Percentiles rank a stretch among this genome's conserved stretches.
These are phyloP conservation scores for Camelina laxa DNA, from an alignment of 345 rosid species.

Conservation along the genomic window DNA sequence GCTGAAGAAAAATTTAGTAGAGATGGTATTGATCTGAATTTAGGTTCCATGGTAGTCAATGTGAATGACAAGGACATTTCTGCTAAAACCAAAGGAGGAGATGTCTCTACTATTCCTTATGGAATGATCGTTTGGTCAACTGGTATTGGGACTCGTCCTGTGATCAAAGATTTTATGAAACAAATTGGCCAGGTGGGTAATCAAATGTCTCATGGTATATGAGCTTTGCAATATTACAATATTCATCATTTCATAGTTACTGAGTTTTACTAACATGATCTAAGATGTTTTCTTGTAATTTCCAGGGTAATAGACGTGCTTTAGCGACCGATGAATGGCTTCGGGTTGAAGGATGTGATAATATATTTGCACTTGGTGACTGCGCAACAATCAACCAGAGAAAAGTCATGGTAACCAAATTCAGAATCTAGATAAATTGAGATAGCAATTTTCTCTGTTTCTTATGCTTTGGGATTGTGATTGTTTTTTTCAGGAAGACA, in stretches of 20 bases:
- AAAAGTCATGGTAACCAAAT: slow-evolving; percentile 77
- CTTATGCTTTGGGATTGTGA: background rate
- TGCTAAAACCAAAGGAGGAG: slow-evolving; percentile 71
- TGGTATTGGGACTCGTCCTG: slow-evolving; percentile 86
- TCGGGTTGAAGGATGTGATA: slow-evolving; percentile 74
- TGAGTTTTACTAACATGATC: background rate
- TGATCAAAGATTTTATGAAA: slow-evolving; percentile 83
- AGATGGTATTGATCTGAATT: slow-evolving; percentile 80
- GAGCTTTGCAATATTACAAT: too few species aligned
- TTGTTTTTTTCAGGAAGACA: slow-evolving; percentile 19
- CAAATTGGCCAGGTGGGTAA: slow-evolving; percentile 83
- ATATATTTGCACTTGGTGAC: slow-evolving; percentile 86
- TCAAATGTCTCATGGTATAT: background rate
- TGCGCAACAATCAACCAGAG: slow-evolving; percentile 95
- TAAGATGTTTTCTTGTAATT: slow-evolving; percentile 1
- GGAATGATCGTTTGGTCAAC: slow-evolving; percentile 99
- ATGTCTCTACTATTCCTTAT: slow-evolving; percentile 63
- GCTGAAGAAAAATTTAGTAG: slow-evolving; percentile 86
- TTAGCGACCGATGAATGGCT: slow-evolving; percentile 97
- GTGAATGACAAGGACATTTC: slow-evolving; percentile 76
- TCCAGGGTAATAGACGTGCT: slow-evolving; percentile 81
- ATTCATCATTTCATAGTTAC: background rate
- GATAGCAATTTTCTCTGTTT: background rate
- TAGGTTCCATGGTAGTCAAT: slow-evolving; percentile 92
- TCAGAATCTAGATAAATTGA: background rate